Base-by-base conservation (phyloP, 176 grass and related monocot species). In the Carex parvula region DNA sequence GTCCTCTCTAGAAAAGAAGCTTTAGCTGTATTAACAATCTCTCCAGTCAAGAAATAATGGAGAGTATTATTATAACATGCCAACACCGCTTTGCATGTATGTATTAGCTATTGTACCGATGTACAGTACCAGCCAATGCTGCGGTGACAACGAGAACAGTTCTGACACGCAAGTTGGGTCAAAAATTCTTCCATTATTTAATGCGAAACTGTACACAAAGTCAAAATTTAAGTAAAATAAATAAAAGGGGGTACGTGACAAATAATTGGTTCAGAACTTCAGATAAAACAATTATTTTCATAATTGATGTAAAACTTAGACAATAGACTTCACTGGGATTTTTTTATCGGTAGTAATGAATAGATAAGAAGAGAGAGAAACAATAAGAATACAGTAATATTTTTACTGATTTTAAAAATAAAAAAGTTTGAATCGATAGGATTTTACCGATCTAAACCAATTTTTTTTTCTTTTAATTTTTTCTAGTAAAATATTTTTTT, bases 201-300 rank as follows among this genome's bases (percentile, higher is more conserved):
- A 83, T 83, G 61, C 29, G 22, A 82, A 82, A 63, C 10, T 61
- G 79, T 52, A 66, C 48, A 20, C 15, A 18, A 52, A 82, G 80
- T 82, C 55, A 61, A 66, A 82, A 48, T 64, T 33, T 5, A 50
- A 12, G 20, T 64, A 29, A 24, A 22, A 58, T 17, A 48, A 24
- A 75, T 17, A 48, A 24, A 75, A 50, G 2, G 3, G 39, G 18
- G 0, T 54, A 54, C 11, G 6, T 6, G 46, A 75, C 29, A 52
- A 53, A 53, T 54, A 24, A 22, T 22, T 18, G 21, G 9, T 73
- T 10, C 21, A 71, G 29, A 29, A 29, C 29, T 29, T 0, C 16
- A 67, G 5, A 39, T 41, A 11, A 11, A 20, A 4, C 15, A 70
- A 1, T 60, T n/a, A 60, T n/a, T 60, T 60, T n/a, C 57, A 60